Evolutionary conservation across 2,329 filamentous ascomycete species (phyloP).

Genomic region (Cercospora sp.): DNA sequence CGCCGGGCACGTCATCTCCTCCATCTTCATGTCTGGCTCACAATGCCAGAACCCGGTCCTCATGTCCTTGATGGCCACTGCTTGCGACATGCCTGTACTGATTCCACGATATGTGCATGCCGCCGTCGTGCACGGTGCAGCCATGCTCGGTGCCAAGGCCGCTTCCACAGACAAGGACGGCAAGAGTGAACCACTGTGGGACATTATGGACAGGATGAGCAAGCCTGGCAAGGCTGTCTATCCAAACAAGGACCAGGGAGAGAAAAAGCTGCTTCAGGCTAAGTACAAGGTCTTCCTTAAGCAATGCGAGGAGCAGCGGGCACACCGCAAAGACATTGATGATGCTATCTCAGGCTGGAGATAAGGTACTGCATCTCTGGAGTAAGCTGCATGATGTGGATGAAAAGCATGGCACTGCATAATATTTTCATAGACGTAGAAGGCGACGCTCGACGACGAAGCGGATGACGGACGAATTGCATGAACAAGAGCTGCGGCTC

Average conservation of each 20-base stretch:
- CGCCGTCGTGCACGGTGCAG: conserved; percentile 94
- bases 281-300: conserved; percentile 98
- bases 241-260: conserved; percentile 68
- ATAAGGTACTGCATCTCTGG: neutral
- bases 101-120: conserved; percentile 93
- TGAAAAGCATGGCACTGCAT: neutral
- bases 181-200: conserved; percentile 84
- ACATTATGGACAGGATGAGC: conserved; percentile 96
- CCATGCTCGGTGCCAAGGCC: conserved; percentile 97
- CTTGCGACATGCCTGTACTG: conserved; percentile 86
- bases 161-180: conserved; percentile 76
- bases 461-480: neutral
- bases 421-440: conserved; percentile 11
- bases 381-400: neutral
- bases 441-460: neutral
- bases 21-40: conserved; percentile 98
- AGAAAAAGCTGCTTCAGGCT: conserved; percentile 77
- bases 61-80: conserved; percentile 87
- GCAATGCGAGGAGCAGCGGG: conserved; percentile 81
- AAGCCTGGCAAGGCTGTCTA: conserved; percentile 84
- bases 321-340: conserved; percentile 78
- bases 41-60: conserved; percentile 95
- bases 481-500: neutral
- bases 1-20: conserved; percentile 80
- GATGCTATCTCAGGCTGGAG: conserved; percentile 46